These are phyloP conservation scores for Ogataea angusta DNA, from an alignment of 805 yeast genomes.

Conservation along the genomic window DNA sequence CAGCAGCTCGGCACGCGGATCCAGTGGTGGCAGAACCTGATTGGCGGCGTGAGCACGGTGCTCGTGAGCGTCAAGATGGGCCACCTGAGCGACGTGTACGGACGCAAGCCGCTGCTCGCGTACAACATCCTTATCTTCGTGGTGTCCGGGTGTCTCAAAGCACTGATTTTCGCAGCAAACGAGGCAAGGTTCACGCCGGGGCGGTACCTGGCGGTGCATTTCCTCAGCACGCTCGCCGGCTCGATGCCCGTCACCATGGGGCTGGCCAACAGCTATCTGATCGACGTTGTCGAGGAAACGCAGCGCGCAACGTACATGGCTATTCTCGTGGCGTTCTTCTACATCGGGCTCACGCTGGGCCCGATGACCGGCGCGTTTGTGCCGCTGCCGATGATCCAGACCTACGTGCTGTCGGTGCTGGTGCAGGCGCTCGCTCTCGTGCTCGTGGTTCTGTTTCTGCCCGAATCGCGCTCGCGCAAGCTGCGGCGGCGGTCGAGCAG, in stretches of 20 bases:
- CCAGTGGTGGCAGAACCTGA: constrained; percentile 41
- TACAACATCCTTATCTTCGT: constrained; percentile 21
- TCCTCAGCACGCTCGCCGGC: constrained; percentile 57
- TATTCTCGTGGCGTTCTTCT: constrained; percentile 53
- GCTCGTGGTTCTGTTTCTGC: constrained; percentile 39
- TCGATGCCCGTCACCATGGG: constrained; percentile 55
- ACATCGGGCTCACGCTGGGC: constrained; percentile 60
- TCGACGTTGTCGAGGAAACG: constrained; percentile 67
- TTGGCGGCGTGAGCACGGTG: constrained; percentile 44
- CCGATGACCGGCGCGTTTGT: constrained; percentile 55
- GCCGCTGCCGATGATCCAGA: constrained; percentile 32
- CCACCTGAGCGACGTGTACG: constrained; percentile 59
- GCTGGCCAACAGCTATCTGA: constrained; percentile 62
- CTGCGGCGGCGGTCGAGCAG: constrained; percentile 51
- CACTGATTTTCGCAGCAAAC: constrained; percentile 23
- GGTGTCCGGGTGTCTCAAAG: constrained; percentile 13
- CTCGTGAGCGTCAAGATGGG: constrained; percentile 63
- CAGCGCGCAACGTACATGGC: constrained; percentile 60
- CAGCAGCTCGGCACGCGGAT: constrained; percentile 47
- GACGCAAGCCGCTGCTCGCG: constrained; percentile 51
- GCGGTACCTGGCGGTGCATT: constrained; percentile 41
- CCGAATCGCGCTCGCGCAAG: constrained; percentile 61
- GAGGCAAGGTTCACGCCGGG: constrained; percentile 30
- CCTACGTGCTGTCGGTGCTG: constrained; percentile 18
- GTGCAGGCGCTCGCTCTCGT: constrained; percentile 35